These are phyloP conservation scores for Diplodia intermedia DNA, from an alignment of 2,329 filamentous ascomycete species.

Conservation along the genomic window DNA sequence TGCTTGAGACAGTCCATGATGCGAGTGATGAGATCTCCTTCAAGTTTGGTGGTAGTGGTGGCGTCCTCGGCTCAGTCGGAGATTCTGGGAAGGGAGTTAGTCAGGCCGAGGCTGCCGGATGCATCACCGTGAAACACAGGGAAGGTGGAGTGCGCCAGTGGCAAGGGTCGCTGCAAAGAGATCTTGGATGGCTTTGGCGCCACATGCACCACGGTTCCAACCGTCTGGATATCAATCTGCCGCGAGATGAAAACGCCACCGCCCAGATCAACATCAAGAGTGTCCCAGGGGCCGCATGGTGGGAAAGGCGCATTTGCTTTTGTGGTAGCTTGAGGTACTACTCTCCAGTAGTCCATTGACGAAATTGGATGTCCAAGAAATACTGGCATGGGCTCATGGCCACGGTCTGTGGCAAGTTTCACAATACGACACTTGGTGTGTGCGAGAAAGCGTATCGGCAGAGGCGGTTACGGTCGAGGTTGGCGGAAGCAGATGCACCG, in stretches of 20 bases:
- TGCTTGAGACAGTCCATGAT: constrained; percentile 81
- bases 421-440: neutral
- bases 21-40: constrained; percentile 87
- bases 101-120: neutral
- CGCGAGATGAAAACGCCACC: constrained; percentile 1
- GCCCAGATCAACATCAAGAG: neutral
- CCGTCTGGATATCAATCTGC: neutral
- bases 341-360: neutral
- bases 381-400: neutral
- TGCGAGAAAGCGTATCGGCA: neutral
- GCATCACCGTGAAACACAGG: constrained; percentile 14
- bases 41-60: constrained; percentile 50
- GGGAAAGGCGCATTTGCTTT: neutral
- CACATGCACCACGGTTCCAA: neutral
- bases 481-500: neutral
- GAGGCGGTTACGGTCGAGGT: neutral
- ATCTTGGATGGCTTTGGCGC: constrained; percentile 25
- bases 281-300: neutral
- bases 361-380: too few relatives aligned
- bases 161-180: constrained; percentile 19
- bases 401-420: neutral
- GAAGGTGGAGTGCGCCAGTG: neutral
- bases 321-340: neutral
- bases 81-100: neutral
- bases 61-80: constrained; percentile 21